Evolutionary conservation across 345 rosid species (phyloP).

Genomic region (Adansonia digitata): DNA sequence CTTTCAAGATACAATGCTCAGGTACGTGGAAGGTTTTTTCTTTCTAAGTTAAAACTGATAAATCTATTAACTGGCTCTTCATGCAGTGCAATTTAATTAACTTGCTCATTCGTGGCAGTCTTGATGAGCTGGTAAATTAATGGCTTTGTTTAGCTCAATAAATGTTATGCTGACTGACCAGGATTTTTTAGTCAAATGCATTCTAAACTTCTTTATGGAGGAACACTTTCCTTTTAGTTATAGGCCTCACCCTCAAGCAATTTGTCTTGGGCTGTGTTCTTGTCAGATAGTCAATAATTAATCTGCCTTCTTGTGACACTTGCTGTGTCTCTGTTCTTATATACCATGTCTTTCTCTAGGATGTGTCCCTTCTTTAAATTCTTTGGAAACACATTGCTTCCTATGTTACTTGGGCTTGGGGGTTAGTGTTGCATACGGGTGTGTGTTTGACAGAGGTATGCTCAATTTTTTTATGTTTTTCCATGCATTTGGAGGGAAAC

Average conservation of each 20-base stretch:
- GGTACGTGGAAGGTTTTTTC: slow-evolving; percentile 29
- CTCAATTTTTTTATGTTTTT: no score
- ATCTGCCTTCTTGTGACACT: background rate
- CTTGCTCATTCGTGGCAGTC: background rate
- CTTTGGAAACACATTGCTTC: background rate
- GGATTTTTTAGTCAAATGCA: background rate
- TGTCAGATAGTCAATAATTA: background rate
- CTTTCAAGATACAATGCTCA: slow-evolving; percentile 69
- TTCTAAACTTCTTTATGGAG: background rate
- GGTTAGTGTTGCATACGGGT: no score
- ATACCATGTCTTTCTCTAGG: background rate
- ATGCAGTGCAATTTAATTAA: background rate
- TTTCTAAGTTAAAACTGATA: background rate
- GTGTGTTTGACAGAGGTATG: no score
- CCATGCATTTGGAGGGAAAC: no score
- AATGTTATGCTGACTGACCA: background rate
- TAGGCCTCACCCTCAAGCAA: background rate
- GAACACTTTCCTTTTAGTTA: background rate
- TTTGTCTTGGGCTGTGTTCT: background rate
- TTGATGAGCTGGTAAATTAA: background rate
- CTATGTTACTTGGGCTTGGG: no score
- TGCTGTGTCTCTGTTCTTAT: background rate
- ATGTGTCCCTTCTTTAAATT: background rate
- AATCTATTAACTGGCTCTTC: background rate
- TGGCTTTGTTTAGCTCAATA: background rate